A percentile compares a stretch with the other conserved stretches of the same genome.
phyloP scores from a whole-genome alignment of 2,329 filamentous ascomycete species.

The Reticulascus tulasneorum region DNA sequence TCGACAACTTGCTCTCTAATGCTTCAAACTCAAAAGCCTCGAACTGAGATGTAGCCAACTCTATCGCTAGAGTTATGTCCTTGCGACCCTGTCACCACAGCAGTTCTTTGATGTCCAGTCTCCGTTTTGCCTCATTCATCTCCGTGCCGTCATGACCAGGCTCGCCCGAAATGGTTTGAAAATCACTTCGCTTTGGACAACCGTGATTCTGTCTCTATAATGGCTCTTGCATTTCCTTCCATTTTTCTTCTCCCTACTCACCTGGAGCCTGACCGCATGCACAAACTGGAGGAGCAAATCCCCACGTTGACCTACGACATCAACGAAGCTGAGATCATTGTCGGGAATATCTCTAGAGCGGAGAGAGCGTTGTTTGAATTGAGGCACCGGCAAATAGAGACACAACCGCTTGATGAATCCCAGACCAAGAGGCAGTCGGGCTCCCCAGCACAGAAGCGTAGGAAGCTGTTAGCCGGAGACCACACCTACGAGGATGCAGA shows the following conservation, averaged over 20 bases:
- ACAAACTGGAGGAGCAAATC: conserved; percentile 61
- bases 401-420: conserved; percentile 39
- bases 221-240: conserved; percentile 45
- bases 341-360: conserved; percentile 69
- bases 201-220: too few relatives aligned
- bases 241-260: conserved; percentile 73
- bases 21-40: too few relatives aligned
- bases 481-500: conserved; percentile 20
- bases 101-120: too few relatives aligned
- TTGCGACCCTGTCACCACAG: too few relatives aligned
- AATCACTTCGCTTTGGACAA: too few relatives aligned
- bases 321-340: conserved; percentile 65
- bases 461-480: conserved; percentile 31
- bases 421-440: not conserved
- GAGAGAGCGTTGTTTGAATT: conserved; percentile 76
- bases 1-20: too few relatives aligned
- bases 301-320: conserved; percentile 66
- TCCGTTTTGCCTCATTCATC: too few relatives aligned
- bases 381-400: conserved; percentile 58
- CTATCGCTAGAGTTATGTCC: too few relatives aligned
- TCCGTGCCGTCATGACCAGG: too few relatives aligned
- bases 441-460: conserved; percentile 23
- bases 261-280: conserved; percentile 58
- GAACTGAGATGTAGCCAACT: too few relatives aligned
- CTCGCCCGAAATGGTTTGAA: too few relatives aligned